These are phyloP conservation scores for Xylariaceae sp. DNA, from an alignment of 2,329 filamentous ascomycete species.

Conservation along the genomic window DNA sequence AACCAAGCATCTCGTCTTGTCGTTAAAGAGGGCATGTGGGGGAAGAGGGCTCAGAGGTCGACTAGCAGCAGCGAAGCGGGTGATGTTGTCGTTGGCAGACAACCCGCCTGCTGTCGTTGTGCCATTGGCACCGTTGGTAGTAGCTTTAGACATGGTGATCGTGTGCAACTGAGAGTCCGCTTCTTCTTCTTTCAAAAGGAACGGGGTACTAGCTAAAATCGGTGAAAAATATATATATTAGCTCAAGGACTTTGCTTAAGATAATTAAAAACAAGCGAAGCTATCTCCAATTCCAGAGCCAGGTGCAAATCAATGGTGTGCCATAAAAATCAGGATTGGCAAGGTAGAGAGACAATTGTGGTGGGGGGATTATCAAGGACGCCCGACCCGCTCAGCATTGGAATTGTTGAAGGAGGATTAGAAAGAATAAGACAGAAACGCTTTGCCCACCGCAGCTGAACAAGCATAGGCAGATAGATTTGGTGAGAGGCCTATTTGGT, in stretches of 20 bases:
- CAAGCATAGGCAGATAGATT: slow-evolving; percentile 2
- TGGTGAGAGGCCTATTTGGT: neutral
- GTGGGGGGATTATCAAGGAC: neutral
- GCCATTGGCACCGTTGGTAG: slow-evolving; percentile 53
- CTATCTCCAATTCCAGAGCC: neutral
- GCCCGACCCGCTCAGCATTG: slow-evolving; percentile 2
- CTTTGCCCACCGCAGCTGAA: slow-evolving; percentile 7
- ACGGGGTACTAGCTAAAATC: slow-evolving; percentile 2
- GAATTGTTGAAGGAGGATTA: slow-evolving; percentile 14
- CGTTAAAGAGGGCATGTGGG: slow-evolving; percentile 92
- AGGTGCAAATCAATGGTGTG: neutral
- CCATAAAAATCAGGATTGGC: neutral
- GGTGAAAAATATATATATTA: slow-evolving; percentile 5
- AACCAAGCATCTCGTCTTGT: slow-evolving; percentile 99
- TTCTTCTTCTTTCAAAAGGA: slow-evolving; percentile 5
- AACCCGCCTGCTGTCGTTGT: slow-evolving; percentile 48
- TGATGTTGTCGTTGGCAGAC: slow-evolving; percentile 98
- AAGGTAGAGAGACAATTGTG: neutral
- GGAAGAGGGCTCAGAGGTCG: slow-evolving; percentile 87
- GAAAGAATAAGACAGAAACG: slow-evolving; percentile 1
- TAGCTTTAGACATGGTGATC: slow-evolving; percentile 58
- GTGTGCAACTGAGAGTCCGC: slow-evolving; percentile 21
- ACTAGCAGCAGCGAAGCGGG: slow-evolving; percentile 91
- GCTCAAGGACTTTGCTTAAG: slow-evolving; percentile 3
- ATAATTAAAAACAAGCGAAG: neutral